Base-by-base conservation (phyloP, 2,329 filamentous ascomycete species). In the Botrytis hyacinthi region DNA sequence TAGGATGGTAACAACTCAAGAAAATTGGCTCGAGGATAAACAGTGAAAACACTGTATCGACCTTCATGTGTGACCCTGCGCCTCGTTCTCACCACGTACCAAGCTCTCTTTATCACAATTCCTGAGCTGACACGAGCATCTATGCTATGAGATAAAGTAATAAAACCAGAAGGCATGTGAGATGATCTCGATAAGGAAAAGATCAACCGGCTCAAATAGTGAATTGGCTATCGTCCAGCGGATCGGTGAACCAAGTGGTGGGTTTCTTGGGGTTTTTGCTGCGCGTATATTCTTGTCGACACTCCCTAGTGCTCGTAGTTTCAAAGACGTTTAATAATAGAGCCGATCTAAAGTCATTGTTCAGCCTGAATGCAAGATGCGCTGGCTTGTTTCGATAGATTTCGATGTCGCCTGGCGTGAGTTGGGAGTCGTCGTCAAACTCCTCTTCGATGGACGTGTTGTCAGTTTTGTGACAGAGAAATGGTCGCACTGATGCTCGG, bases 191-290 rank as follows among this genome's bases (percentile, higher is more conserved):
- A n/a, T n/a, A n/a, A n/a, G n/a, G n/a, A n/a, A n/a, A n/a, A n/a
- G 1, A 6, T 2, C 26, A 65, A 26, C 20, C 35, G 4, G 0
- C 46, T 60, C 7, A 69, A 48, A 69, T 40, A 14, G 35, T 60
- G 61, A 73, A 73, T 29, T 61, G 66, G 22, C n/a, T 62, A 20
- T 26, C 32, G 42, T 73, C 66, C 2, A 73, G 65, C 14, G 71
- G 66, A 42, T 73, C 71, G 35, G 44, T 70, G n/a, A 42, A 70
- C 16, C 22, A 70, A 9, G 44, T 10, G 22, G 7, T 63, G 1
- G 60, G 4, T n/a, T 10, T 42, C 22, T 37, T 70, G 6, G 14
- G 35, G 32, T 8, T 59, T 18, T n/a, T 70, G 16, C n/a, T 51
- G 10, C 42, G 35, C 6, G 32, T 26, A 40, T 18, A 61, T n/a